Base-by-base conservation (phyloP, 805 yeast genomes). In the Wickerhamiella spandovensis region DNA sequence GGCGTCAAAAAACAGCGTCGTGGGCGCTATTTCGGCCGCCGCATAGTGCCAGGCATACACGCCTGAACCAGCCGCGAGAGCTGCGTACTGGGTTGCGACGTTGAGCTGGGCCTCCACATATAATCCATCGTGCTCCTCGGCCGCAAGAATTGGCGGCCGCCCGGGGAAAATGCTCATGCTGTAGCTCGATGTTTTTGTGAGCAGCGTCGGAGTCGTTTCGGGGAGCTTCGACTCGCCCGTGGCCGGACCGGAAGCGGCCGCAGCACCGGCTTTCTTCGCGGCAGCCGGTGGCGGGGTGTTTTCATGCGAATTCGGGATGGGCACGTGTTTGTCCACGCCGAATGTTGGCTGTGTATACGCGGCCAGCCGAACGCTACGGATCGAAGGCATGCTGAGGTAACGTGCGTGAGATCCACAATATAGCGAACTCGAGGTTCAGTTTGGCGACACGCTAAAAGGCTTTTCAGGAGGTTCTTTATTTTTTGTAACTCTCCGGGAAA, bases 1-100 rank as follows among this genome's bases (percentile, higher is more conserved):
- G 5, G 28, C 21, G n/a, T 25, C 46, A 13, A 44, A 44, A 24
- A 7, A 22, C 42, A 76, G 68, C 1, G 81, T 73, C 13, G 74
- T 62, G 0, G 92, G 87, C 1, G 72, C 64, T 28, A 71, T 68
- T 56, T 84, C 86, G 12, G 75, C 74, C 1, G 87, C 75, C 49
- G 71, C 69, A 60, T 81, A 82, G 49, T 75, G 71, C 89, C 95
- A 88, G 5, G 81, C 80, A 57, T 76, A 72, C 20, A 82, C 72
- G 35, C 76, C 68, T 22, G 71, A 65, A n/a, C 68, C 71, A 15
- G 77, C 71, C 4, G 76, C 65, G 2, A 74, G 69, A 25, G 79
- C 63, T 0, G 82, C 78, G 59, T 69, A 74, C 39, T 68, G 69
- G 10, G 81, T 70, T 17, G 56, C 56, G 41, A 71, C 65, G 58